phyloP scores from a whole-genome alignment of 805 yeast species.

The Hanseniaspora occidentalis region DNA sequence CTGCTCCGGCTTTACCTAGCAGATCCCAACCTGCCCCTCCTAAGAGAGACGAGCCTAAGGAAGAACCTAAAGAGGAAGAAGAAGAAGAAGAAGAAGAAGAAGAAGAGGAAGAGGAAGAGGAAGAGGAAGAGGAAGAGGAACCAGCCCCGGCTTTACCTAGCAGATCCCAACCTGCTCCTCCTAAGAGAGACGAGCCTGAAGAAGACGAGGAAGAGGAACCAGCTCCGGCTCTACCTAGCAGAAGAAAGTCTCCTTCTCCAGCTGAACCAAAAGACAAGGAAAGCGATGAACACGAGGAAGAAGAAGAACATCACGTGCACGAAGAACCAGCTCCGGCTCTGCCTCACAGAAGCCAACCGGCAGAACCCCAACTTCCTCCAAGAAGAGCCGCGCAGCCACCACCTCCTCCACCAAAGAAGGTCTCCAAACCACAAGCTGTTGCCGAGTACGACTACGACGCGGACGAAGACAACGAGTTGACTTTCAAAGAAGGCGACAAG shows the following conservation, averaged over 20 bases:
- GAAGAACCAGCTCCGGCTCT: constrained; percentile 18
- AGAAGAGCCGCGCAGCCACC: constrained; percentile 15
- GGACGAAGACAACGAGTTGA: constrained; percentile 82
- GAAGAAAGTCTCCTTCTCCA: constrained; percentile 2
- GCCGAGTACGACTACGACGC: constrained; percentile 89
- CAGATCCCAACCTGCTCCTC: constrained; percentile 2
- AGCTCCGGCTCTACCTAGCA: constrained; percentile 8
- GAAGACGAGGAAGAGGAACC: constrained; percentile 1
- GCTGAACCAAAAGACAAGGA: neutral
- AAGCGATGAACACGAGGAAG: constrained; percentile 6
- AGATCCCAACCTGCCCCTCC: neutral
- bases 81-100: neutral
- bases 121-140: neutral
- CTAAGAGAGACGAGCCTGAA: neutral
- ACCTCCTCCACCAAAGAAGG: constrained; percentile 21
- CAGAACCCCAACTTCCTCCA: constrained; percentile 16
- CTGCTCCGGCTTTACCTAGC: constrained; percentile 5
- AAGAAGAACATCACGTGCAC: constrained; percentile 9
- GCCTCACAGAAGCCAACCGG: constrained; percentile 17
- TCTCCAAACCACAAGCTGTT: constrained; percentile 36
- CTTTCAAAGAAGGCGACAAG: constrained; percentile 71
- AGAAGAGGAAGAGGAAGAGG: neutral
- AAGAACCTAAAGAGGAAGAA: constrained; percentile 4
- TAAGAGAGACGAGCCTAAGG: constrained; percentile 1
- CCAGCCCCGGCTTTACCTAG: neutral